Evolutionary conservation across 495 filamentous ascomycete species (phyloP).

Genomic region (Schizothecium vesticola): DNA sequence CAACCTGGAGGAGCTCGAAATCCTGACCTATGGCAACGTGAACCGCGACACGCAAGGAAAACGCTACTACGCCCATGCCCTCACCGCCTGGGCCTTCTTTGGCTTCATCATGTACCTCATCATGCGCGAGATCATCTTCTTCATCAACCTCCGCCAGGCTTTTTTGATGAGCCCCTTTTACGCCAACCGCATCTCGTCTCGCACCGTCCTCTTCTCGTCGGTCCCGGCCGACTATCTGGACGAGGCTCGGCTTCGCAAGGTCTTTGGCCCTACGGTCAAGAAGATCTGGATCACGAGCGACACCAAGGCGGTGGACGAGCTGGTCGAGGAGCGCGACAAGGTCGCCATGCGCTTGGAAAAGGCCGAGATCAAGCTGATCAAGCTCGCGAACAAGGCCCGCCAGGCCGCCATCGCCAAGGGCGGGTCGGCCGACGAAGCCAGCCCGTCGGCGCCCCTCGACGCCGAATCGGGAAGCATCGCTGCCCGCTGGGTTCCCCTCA

Average conservation of each 20-base stretch:
- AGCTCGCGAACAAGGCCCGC: constrained; percentile 71
- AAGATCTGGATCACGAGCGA: constrained; percentile 83
- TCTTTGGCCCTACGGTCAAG: constrained; percentile 76
- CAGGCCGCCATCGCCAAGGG: constrained; percentile 71
- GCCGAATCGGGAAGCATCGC: constrained; percentile 72
- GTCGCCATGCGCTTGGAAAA: constrained; percentile 81
- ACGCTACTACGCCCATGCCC: constrained; percentile 71
- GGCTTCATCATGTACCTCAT: constrained; percentile 85
- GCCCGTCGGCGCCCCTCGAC: constrained; percentile 44
- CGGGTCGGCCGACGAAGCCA: constrained; percentile 37
- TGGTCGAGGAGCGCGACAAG: constrained; percentile 79
- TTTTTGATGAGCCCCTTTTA: constrained; percentile 86
- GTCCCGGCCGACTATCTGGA: constrained; percentile 73
- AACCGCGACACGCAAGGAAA: constrained; percentile 40
- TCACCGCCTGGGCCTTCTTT: constrained; percentile 71
- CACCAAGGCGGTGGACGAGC: constrained; percentile 72
- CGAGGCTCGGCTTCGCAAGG: constrained; percentile 64
- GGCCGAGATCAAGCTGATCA: constrained; percentile 84
- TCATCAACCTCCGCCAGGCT: constrained; percentile 92
- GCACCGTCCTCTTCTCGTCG: constrained; percentile 86
- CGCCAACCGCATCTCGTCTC: constrained; percentile 82
- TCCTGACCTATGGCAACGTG: constrained; percentile 75
- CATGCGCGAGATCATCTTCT: constrained; percentile 87
- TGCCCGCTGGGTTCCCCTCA: constrained; percentile 69
- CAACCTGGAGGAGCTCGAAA: constrained; percentile 60